Evolutionary conservation across 768 basidiomycete species (phyloP).

Genomic region (Fomitopsis pulvina): DNA sequence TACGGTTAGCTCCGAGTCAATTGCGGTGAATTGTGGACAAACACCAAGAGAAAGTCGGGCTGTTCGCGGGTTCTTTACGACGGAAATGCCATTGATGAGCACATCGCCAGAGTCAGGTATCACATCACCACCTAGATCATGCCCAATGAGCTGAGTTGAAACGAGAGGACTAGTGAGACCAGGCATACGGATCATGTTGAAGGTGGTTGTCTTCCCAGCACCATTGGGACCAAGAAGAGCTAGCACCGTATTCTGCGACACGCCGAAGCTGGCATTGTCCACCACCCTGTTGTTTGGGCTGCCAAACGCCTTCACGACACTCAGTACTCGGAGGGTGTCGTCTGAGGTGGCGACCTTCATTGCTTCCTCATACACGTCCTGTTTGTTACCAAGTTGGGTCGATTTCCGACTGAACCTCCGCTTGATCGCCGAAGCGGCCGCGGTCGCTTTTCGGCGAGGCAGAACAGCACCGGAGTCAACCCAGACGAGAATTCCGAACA

Average conservation of each 20-base stretch:
- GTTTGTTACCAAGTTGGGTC: constrained; percentile 4
- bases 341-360: constrained; percentile 38
- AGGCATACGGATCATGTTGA: constrained; percentile 69
- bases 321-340: constrained; percentile 56
- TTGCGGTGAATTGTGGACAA: constrained; percentile 81
- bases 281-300: constrained; percentile 45
- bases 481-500: constrained; percentile 62
- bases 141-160: not conserved
- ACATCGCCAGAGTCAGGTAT: constrained; percentile 65
- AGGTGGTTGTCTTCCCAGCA: constrained; percentile 78
- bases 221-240: constrained; percentile 78
- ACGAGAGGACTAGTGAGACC: not conserved
- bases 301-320: constrained; percentile 57
- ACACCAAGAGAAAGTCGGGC: constrained; percentile 71
- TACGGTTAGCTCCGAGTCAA: constrained; percentile 72
- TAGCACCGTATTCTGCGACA: constrained; percentile 58
- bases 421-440: constrained; percentile 1
- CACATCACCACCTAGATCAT: constrained; percentile 52
- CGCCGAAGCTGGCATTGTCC: constrained; percentile 66
- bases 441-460: constrained; percentile 30
- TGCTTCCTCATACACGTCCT: constrained; percentile 54
- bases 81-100: constrained; percentile 58
- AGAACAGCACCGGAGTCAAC: constrained; percentile 61
- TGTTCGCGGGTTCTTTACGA: constrained; percentile 50
- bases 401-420: not conserved